These are phyloP conservation scores for Brassica nigra DNA, from an alignment of 345 rosid species.

Conservation along the genomic window DNA sequence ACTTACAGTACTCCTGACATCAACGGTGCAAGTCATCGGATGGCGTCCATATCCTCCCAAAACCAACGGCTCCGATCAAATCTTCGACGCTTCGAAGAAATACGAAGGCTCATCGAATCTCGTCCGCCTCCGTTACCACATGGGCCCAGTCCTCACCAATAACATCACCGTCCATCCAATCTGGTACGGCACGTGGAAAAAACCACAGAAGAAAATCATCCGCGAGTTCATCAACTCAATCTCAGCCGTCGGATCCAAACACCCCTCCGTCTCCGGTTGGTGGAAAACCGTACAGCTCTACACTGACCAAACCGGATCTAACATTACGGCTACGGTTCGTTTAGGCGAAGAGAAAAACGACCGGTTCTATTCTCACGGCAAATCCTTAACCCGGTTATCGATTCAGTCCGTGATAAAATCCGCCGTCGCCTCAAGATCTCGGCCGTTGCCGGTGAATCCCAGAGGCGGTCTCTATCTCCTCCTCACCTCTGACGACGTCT, in stretches of 20 bases:
- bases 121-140: slow-evolving; percentile 80
- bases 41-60: slow-evolving; percentile 82
- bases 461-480: slow-evolving; percentile 76
- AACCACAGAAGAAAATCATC: slow-evolving; percentile 75
- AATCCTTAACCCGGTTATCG: slow-evolving; percentile 71
- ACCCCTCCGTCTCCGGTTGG: slow-evolving; percentile 88
- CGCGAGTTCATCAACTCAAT: slow-evolving; percentile 84
- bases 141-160: slow-evolving; percentile 91
- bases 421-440: slow-evolving; percentile 67
- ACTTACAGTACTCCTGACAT: slow-evolving; percentile 37
- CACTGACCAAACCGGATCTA: slow-evolving; percentile 83
- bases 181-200: slow-evolving; percentile 92
- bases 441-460: slow-evolving; percentile 74
- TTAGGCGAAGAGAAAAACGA: slow-evolving; percentile 87
- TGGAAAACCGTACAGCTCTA: slow-evolving; percentile 87
- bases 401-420: slow-evolving; percentile 84
- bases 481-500: slow-evolving; percentile 83
- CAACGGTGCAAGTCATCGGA: slow-evolving; percentile 37
- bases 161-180: slow-evolving; percentile 84
- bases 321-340: slow-evolving; percentile 56
- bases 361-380: slow-evolving; percentile 91
- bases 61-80: slow-evolving; percentile 57
- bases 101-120: slow-evolving; percentile 95
- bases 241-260: slow-evolving; percentile 55
- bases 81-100: slow-evolving; percentile 63